These are phyloP conservation scores for Phytophthora macrochlamydospora DNA, from an alignment of 352 stramenopile genomes.

Conservation along the genomic window DNA sequence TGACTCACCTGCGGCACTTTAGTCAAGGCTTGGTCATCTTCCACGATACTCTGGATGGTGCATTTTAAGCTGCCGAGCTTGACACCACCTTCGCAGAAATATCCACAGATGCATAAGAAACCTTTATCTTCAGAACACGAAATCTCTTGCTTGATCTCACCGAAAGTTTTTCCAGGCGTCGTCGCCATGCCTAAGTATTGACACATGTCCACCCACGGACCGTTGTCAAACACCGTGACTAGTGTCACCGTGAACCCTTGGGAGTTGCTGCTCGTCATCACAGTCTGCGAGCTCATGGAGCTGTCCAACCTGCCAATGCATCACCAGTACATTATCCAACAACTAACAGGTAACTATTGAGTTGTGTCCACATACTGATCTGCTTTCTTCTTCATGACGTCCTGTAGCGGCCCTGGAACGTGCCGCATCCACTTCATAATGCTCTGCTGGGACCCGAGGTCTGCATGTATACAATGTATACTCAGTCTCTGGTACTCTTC, in stretches of 20 bases:
- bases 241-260: slow-evolving; percentile 52
- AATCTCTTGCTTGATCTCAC: slow-evolving; percentile 23
- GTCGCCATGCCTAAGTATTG: slow-evolving; percentile 53
- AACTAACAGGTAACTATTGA: background rate
- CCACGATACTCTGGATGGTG: slow-evolving; percentile 60
- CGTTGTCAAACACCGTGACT: slow-evolving; percentile 78
- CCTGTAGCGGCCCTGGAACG: slow-evolving; percentile 71
- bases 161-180: slow-evolving; percentile 64
- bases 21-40: slow-evolving; percentile 62
- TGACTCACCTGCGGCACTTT: slow-evolving; percentile 56
- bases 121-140: background rate
- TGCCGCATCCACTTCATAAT: slow-evolving; percentile 82
- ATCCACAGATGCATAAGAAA: background rate
- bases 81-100: slow-evolving; percentile 51
- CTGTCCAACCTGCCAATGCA: slow-evolving; percentile 42
- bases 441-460: slow-evolving; percentile 64
- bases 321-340: background rate
- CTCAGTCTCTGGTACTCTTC: slow-evolving; percentile 5
- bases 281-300: slow-evolving; percentile 34
- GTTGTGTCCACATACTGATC: slow-evolving; percentile 33
- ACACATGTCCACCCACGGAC: slow-evolving; percentile 86
- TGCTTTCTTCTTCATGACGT: slow-evolving; percentile 77
- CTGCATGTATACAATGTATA: slow-evolving; percentile 15
- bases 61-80: slow-evolving; percentile 67
- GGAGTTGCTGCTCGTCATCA: slow-evolving; percentile 48